Evolutionary conservation across 176 grass and related monocot genomes (phyloP), one percentile per base, ranked within the genome.

Genomic region (Thinopyrum elongatum): DNA sequence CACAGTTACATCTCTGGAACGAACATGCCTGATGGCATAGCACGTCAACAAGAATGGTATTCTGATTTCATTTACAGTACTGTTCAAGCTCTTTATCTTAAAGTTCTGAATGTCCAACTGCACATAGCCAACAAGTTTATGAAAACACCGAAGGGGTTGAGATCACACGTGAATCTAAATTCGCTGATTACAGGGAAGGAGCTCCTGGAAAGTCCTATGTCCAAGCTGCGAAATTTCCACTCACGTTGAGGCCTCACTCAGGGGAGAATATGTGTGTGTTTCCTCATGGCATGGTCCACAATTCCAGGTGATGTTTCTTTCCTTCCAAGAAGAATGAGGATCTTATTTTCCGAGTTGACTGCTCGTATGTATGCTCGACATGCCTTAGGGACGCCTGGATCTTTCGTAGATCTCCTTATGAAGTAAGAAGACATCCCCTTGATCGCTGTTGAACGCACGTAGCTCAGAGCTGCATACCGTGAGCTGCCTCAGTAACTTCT

Each of bases 401-500:
- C 65, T 89, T 65, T 82, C 86, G 10, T 49, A 84, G 4, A 69
- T 80, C 4, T 99, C 97, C 79, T 88, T 94, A 78, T 99, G 90
- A 65, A 99, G 92, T 90, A 92, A 87, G 85, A 94, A 99, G 16
- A 87, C 80, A 61, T 94, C 94, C 69, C 97, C 97, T 83, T 99
- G 92, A 64, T 94, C 77, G 0, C 86, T 88, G 38, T 86, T 91
- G 58, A 90, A 85, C 19, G 62, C 14, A 53, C 94, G 92, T 67
- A 80, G 91, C 85, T 99, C 94, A 2, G 91, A 86, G 81, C 90
- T 97, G 90, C 92, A 97, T 36, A 90, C 84, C 4, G 94, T 99
- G 58, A 99, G 94, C 85, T 97, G 97, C 88, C 85, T 93, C 74
- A 99, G 67, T 76, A 99, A 87, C 74, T 88, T 99, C 90, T 99